phyloP scores from a whole-genome alignment of 768 basidiomycete species.

The Leccinum broughii region DNA sequence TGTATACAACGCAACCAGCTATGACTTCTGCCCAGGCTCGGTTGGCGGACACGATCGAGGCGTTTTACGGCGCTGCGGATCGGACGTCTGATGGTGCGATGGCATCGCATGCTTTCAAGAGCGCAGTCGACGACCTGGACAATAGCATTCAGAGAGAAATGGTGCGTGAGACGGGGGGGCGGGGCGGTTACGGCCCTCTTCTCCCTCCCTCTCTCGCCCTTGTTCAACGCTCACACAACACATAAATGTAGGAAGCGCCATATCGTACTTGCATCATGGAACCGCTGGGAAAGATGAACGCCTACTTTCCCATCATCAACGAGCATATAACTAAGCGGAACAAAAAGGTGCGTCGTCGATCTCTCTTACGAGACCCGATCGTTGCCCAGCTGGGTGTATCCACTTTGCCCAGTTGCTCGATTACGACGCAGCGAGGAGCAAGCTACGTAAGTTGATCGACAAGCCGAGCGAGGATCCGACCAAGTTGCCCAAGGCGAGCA shows the following conservation, averaged over 20 bases:
- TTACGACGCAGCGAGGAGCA: conserved; percentile 91
- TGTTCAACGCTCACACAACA: background rate
- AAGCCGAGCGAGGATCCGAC: conserved; percentile 94
- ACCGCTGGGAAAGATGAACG: conserved; percentile 94
- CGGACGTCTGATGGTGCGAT: conserved; percentile 88
- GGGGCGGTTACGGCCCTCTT: background rate
- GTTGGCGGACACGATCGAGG: conserved; percentile 90
- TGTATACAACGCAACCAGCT: conserved; percentile 37
- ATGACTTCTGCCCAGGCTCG: conserved; percentile 94
- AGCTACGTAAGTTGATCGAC: conserved; percentile 82
- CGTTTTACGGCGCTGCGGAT: conserved; percentile 89
- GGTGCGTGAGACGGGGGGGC: too few relatives aligned
- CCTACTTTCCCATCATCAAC: conserved; percentile 91
- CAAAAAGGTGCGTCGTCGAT: conserved; percentile 73
- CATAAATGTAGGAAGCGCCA: conserved; percentile 73
- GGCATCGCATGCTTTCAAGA: conserved; percentile 95
- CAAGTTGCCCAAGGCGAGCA: conserved; percentile 74
- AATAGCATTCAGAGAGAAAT: conserved; percentile 80
- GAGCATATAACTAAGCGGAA: conserved; percentile 92
- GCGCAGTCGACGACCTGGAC: conserved; percentile 93
- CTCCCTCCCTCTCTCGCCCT: background rate
- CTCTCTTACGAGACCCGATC: too few relatives aligned
- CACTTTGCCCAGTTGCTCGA: conserved; percentile 70
- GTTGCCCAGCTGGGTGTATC: background rate
- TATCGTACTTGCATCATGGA: conserved; percentile 95